Conservation (phyloP, 495 filamentous ascomycete species). For the Neurospora terricola region DNA sequence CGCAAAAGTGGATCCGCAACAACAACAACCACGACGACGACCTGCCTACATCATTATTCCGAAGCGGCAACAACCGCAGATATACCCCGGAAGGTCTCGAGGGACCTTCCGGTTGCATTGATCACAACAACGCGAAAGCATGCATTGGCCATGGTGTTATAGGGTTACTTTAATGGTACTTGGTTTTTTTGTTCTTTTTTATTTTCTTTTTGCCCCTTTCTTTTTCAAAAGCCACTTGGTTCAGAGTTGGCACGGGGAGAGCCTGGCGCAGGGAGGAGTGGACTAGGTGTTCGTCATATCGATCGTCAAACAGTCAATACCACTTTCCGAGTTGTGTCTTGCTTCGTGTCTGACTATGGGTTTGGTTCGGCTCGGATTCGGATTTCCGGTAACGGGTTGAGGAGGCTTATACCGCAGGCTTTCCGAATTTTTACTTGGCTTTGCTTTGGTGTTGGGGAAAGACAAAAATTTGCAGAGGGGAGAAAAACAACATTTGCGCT, state of each 20-base stretch:
- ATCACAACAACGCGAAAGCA: constrained; percentile 16
- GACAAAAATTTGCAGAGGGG: not conserved
- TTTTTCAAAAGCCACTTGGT: constrained; percentile 1
- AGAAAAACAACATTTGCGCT: constrained; percentile 5
- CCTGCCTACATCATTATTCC: not conserved
- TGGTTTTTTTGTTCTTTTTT: constrained; percentile 7
- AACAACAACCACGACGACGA: not conserved
- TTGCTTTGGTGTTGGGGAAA: not conserved
- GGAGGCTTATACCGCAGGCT: not conserved
- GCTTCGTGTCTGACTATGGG: not conserved
- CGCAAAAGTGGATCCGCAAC: not conserved
- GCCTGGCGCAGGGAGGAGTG: not conserved
- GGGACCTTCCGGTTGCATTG: constrained; percentile 1
- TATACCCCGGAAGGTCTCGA: not conserved
- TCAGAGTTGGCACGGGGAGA: not conserved
- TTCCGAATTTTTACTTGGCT: not conserved
- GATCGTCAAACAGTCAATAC: not conserved
- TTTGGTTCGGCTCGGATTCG: not conserved
- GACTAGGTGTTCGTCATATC: not conserved
- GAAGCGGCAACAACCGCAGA: not conserved
- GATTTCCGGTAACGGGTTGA: not conserved
- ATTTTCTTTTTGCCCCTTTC: not conserved
- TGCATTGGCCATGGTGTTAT: constrained; percentile 25
- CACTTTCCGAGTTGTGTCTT: constrained; percentile 7
- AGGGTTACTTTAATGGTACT: constrained; percentile 5